Base-by-base conservation (phyloP, 177 flowering plant genomes). In the Vitis hybrid region DNA sequence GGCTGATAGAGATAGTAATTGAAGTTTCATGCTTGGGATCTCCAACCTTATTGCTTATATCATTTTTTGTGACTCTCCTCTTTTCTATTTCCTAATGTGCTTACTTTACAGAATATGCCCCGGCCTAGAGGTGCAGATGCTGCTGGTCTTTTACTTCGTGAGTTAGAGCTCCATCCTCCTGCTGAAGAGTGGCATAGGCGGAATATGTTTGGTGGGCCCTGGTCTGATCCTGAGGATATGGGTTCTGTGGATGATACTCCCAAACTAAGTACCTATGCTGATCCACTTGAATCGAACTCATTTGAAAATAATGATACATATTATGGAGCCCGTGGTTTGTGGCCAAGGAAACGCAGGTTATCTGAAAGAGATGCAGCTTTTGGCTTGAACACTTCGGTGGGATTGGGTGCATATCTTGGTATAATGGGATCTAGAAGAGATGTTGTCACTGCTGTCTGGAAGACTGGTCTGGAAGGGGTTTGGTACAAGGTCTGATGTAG, bases 41-140 rank as follows among this genome's bases (percentile, higher is more conserved):
- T 35, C 6, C 40, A 35, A 35, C 6, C 6, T 35, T 35, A 35
- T 35, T 6, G 6, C 40, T 35, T 35, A 6, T 6, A 35, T 35
- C 40, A 35, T 35, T 35, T 35, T 35, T 35, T 35, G n/a, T 64
- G 40, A 17, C 21, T 49, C 10, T 6, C 27, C 27, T 62, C 19
- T 24, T 14, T 50, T 56, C 18, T 35, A 13, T 54, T 60, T 0
- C 56, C 32, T 30, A 4, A 35, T 62, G 56, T 17, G 48, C 27
- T 18, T 60, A 60, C 50, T 52, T 9, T 48, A 56, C 83, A 96
- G 99, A 89, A 93, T 78, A 93, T 96, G 98, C 99, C 99, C 54
- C 88, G 99, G 52, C 99, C 99, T 52, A 92, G 98, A 84, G 99
- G 99, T 73, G 99, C 99, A 65, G 99, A 96, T 87, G 99, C 99